A percentile compares a stretch with the other conserved stretches of the same genome.
These are phyloP conservation scores for Leucosporidium yakuticum DNA, from an alignment of 768 basidiomycete species.

Conservation along the genomic window DNA sequence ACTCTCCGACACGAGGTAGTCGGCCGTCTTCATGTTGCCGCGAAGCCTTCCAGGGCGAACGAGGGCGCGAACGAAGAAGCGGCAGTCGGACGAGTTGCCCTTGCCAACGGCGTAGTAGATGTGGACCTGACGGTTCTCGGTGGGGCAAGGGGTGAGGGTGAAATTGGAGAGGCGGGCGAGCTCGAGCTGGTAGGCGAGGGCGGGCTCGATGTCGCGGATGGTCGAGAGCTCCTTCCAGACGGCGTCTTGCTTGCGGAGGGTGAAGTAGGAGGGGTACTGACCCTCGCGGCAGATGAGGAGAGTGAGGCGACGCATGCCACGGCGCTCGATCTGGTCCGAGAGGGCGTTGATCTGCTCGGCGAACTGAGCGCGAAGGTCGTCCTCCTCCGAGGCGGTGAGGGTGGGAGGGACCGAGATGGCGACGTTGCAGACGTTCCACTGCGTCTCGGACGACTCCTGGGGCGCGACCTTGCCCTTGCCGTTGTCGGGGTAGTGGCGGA, in stretches of 20 bases:
- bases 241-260: constrained; percentile 65
- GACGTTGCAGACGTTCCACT: constrained; percentile 89
- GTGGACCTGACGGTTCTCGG: constrained; percentile 95
- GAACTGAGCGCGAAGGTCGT: constrained; percentile 66
- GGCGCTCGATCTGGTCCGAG: constrained; percentile 56
- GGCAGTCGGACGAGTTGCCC: constrained; percentile 94
- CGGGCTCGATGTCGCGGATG: constrained; percentile 97
- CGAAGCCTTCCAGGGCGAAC: constrained; percentile 90
- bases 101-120: constrained; percentile 82
- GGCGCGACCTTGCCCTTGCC: constrained; percentile 53
- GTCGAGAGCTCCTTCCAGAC: constrained; percentile 89
- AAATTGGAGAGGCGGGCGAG: constrained; percentile 94
- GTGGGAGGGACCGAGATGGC: constrained; percentile 73
- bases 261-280: constrained; percentile 91
- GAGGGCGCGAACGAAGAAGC: constrained; percentile 96
- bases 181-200: constrained; percentile 94
- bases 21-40: constrained; percentile 86
- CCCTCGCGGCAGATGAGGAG: constrained; percentile 84
- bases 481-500: constrained; percentile 63
- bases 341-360: constrained; percentile 65
- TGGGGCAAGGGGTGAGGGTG: constrained; percentile 90
- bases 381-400: constrained; percentile 62
- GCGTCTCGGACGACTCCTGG: constrained; percentile 48
- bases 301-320: constrained; percentile 86
- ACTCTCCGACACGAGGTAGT: constrained; percentile 97